Base-by-base conservation (phyloP, 192 early-diverging fungal species). In the Backusella luteola region DNA sequence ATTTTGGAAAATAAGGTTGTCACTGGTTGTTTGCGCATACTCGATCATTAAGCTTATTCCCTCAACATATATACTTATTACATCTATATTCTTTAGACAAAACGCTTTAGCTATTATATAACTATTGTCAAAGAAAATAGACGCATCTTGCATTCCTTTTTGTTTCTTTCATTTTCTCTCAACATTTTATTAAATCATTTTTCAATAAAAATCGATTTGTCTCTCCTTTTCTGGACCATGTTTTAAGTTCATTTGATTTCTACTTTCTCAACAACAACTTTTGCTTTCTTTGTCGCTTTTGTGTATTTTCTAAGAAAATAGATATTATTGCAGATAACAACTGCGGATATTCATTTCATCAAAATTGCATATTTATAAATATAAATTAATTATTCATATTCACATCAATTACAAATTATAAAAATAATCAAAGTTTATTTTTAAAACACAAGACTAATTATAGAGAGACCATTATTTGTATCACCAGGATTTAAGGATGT, bases 1-100 rank as follows among this genome's bases (percentile, higher is more conserved):
- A 92, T 98, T 73, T 87, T 99, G 56, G 95, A 99, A 79, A 97
- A 99, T 88, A 99, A 99, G 90, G 96, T 99, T 21, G 96, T 99
- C 26, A 94, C 95, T 74, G 98, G 98, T 63, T 97, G 98, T 80
- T 87, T 99, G 32, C 93, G 96, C 67, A 90, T 94, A 46, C 84
- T 94, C 34, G 93, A 94, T 73, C 93, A 94, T 79, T 94, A 89
- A 84, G 14, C 34, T 9, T n/a, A 42, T 42, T 73, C n/a, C 19
- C 34, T n/a, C 8, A 6, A 32, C 14, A 66, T 35, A 69, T 38
- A 23, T 69, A 36, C 21, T 21, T 21, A 32, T 17, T 67, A 34
- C 19, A 17, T 67, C 5, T 67, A 34, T 67, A 39, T 39, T 21
- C 35, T 69, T 36, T 36, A 21, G 35, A 67, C 6, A 67, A 67